Evolutionary conservation across 2,329 filamentous ascomycete genomes (phyloP), one percentile per base, ranked within the genome.

Genomic region (Penicillium sp.): DNA sequence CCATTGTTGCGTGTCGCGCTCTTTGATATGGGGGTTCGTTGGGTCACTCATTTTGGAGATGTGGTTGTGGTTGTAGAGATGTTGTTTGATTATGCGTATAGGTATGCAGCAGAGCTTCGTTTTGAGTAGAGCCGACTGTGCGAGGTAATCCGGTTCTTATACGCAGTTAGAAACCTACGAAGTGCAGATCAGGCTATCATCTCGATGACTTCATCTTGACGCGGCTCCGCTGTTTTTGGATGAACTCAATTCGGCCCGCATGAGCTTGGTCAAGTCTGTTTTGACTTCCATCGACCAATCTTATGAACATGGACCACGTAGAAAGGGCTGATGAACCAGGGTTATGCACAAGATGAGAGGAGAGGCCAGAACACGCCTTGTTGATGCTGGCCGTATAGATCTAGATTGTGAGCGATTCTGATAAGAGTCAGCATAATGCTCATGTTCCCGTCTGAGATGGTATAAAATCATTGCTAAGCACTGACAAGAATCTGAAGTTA

Each of bases 1-100:
- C 67, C 75, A 81, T 64, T 81, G 75, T 10, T 78, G 78, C 2
- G 78, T 80, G 29, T 67, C 72, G 52, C 79, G 68, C 43, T 65
- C 63, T 38, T 76, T 61, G 45, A 77, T 75, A 55, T 81, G 80
- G 9, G 76, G 75, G 50, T 77, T 80, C 4, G 73, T 74, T 8
- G 74, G 72, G 58, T 82, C 79, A 27, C 63, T 50, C 52, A 53
- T 57, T 6, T 40, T 50, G 16, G 6, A n/a, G 5, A 22, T 29
- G 10, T 3, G 22, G 12, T 14, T n/a, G 29, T 10, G 3, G 2
- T 14, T 31, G 11, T 12, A 7, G 13, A n/a, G 4, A n/a, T n/a
- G n/a, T 31, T 22, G n/a, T 39, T 40, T 18, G 16, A 22, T 22
- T 22, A 22, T 22, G 19, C 5, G 19, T 22, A n/a, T n/a, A n/a